Evolutionary conservation across 2,329 filamentous ascomycete species (phyloP).

Genomic region (Colletotrichum graminicola): DNA sequence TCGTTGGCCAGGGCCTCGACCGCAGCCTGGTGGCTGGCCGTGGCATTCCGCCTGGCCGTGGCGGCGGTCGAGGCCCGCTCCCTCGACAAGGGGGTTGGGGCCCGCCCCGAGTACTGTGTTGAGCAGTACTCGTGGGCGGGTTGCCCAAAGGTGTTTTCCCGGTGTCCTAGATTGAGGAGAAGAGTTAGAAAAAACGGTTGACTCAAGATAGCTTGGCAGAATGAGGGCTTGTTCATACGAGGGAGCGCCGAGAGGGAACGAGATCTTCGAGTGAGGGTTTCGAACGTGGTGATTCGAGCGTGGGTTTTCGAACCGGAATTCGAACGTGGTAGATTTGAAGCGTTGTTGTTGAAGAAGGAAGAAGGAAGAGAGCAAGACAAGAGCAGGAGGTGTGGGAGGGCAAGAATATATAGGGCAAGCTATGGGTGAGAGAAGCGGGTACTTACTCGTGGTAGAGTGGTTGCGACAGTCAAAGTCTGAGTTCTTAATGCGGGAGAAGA

Average conservation of each 20-base stretch:
- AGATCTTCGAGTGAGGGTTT: background rate
- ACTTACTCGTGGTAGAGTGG: constrained; percentile 23
- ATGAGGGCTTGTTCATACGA: background rate
- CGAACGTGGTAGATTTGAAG: background rate
- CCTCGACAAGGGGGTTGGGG: constrained; percentile 1
- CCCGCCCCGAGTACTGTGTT: constrained; percentile 19
- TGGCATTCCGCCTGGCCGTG: constrained; percentile 3
- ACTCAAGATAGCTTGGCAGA: background rate
- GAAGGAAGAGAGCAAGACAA: background rate
- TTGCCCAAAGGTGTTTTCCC: background rate
- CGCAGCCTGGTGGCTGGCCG: constrained; percentile 14
- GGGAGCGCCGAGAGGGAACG: background rate
- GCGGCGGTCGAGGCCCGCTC: constrained; percentile 14
- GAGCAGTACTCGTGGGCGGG: constrained; percentile 21
- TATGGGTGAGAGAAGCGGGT: background rate
- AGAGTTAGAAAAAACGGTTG: constrained; percentile 12
- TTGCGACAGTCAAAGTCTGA: constrained; percentile 5
- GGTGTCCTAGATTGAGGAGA: background rate
- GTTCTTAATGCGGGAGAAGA: constrained; percentile 28
- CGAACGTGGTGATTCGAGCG: background rate
- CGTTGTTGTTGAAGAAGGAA: background rate
- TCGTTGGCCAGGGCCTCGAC: constrained; percentile 22
- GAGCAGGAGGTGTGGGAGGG: background rate
- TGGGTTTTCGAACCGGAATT: constrained; percentile 1
- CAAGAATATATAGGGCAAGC: background rate